phyloP scores from a whole-genome alignment of 441 rosid genomes.

The Manihot esculenta region DNA sequence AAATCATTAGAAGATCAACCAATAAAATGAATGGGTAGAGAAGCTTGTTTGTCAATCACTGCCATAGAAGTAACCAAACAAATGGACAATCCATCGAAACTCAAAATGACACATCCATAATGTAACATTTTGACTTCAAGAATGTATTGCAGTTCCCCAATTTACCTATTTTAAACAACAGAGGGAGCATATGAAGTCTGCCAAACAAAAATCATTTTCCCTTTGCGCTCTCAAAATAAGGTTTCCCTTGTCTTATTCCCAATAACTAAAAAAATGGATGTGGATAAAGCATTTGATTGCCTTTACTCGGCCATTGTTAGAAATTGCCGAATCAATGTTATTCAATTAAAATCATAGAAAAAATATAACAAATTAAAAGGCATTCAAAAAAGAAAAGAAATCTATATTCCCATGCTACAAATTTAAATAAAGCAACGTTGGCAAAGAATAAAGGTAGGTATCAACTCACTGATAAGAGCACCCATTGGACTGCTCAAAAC shows the following conservation, averaged over 20 bases:
- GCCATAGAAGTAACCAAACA: no score
- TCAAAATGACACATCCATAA: not conserved
- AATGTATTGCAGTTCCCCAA: not conserved
- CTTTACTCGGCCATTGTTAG: not conserved
- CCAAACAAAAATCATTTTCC: no score
- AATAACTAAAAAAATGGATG: no score
- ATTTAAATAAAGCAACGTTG: not conserved
- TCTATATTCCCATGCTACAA: not conserved
- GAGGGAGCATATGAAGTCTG: no score
- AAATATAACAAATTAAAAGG: not conserved
- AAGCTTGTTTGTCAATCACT: not conserved
- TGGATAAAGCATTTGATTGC: not conserved
- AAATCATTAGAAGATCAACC: conserved; percentile 5
- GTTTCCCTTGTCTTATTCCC: not conserved
- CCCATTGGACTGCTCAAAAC: conserved; percentile 96
- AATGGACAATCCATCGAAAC: not conserved
- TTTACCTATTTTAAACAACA: no score
- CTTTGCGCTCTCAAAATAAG: not conserved
- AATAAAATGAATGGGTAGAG: not conserved
- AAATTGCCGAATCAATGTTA: not conserved
- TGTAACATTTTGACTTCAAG: not conserved
- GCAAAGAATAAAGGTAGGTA: not conserved
- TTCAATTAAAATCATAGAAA: not conserved
- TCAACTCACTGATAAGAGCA: conserved; percentile 69
- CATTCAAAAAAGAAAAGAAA: not conserved